These are phyloP conservation scores for Antrodiella citrinella DNA, from an alignment of 768 basidiomycete genomes.

Conservation along the genomic window DNA sequence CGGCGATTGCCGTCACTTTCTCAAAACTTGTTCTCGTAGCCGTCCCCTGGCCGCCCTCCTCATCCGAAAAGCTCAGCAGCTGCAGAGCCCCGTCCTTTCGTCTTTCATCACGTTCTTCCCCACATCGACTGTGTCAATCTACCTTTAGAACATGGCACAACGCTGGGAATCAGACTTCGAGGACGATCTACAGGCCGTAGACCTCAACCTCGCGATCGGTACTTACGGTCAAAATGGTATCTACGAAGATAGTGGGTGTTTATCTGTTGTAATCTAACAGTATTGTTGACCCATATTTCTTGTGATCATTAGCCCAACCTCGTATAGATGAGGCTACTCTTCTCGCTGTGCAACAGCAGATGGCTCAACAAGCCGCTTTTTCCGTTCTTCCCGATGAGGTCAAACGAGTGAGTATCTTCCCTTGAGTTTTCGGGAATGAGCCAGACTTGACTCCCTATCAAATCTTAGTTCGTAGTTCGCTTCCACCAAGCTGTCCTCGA, in stretches of 20 bases:
- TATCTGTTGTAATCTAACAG: constrained; percentile 1
- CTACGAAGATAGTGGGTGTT: constrained; percentile 52
- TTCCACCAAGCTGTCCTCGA: constrained; percentile 91
- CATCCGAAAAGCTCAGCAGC: no score
- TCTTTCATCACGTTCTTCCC: neutral
- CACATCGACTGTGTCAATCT: neutral
- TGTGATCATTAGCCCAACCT: constrained; percentile 34
- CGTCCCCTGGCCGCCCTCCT: neutral
- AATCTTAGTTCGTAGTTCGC: constrained; percentile 83
- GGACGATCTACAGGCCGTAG: constrained; percentile 64
- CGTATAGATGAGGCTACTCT: constrained; percentile 67
- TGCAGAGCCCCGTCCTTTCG: neutral
- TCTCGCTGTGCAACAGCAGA: constrained; percentile 71
- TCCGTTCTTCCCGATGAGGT: constrained; percentile 82
- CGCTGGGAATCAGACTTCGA: constrained; percentile 83
- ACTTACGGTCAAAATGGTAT: constrained; percentile 60
- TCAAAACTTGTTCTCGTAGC: neutral
- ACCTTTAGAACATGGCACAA: constrained; percentile 37
- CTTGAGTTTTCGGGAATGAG: no score
- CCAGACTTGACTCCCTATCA: neutral
- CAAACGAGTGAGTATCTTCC: constrained; percentile 55
- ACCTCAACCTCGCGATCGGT: constrained; percentile 59
- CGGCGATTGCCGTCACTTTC: neutral
- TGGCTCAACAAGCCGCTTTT: constrained; percentile 77
- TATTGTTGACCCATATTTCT: neutral